phyloP scores from a whole-genome alignment of 1,284 basidiomycete species.

The Puccinia novopanici region DNA sequence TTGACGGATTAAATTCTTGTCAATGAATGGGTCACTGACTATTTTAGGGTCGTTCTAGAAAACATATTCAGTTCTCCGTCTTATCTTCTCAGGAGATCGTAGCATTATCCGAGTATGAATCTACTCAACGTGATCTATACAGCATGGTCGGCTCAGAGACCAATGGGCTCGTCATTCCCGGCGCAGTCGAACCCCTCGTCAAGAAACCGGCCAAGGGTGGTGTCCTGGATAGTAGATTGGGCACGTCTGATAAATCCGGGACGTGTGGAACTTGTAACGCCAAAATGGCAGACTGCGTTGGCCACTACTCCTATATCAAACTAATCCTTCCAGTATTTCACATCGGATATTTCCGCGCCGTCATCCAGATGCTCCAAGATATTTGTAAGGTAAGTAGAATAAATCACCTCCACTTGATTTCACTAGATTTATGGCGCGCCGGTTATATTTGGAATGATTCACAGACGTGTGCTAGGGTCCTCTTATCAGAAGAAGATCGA shows the following conservation, averaged over 20 bases:
- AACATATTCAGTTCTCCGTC: constrained; percentile 84
- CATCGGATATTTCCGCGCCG: constrained; percentile 96
- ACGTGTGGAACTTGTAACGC: constrained; percentile 95
- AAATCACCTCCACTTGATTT: not conserved
- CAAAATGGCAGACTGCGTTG: constrained; percentile 89
- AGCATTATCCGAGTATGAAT: constrained; percentile 88
- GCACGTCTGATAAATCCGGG: constrained; percentile 88
- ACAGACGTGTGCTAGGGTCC: constrained; percentile 87
- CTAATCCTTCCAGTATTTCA: constrained; percentile 60
- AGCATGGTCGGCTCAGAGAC: constrained; percentile 60
- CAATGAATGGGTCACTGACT: not conserved
- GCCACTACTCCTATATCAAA: constrained; percentile 76
- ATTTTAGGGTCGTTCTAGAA: constrained; percentile 35
- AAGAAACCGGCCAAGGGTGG: constrained; percentile 84
- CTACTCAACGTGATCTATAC: constrained; percentile 86
- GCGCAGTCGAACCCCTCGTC: constrained; percentile 57
- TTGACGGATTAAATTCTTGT: not conserved
- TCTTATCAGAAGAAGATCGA: constrained; percentile 86
- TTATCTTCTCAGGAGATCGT: constrained; percentile 90
- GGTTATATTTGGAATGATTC: not conserved
- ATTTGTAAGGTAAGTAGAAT: constrained; percentile 79
- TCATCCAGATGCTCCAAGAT: constrained; percentile 86
- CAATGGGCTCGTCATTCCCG: constrained; percentile 50
- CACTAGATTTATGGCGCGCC: constrained; percentile 19
- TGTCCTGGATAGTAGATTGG: constrained; percentile 83